These are phyloP conservation scores for Cutaneotrichosporon curvatum DNA, from an alignment of 1,284 basidiomycete species.

Conservation along the genomic window DNA sequence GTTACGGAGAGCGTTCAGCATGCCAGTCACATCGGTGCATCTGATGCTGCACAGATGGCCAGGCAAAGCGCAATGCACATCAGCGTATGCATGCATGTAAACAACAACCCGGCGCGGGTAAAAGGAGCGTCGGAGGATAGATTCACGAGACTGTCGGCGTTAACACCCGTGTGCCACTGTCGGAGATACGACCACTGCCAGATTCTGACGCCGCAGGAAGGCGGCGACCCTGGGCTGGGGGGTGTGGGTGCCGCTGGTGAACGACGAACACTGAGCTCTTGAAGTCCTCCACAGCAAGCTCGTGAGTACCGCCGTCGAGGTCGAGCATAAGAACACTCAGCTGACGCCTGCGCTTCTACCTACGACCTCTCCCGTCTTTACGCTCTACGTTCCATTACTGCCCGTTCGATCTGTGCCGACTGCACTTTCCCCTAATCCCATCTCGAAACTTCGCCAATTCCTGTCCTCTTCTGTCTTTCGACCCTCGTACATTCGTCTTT, in stretches of 20 bases:
- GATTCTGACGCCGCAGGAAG: too few relatives aligned
- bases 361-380: neutral
- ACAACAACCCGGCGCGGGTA: too few relatives aligned
- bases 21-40: too few relatives aligned
- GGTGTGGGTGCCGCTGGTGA: neutral
- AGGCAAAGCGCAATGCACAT: too few relatives aligned
- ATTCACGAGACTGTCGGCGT: neutral
- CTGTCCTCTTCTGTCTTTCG: neutral
- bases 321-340: slow-evolving; percentile 3
- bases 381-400: neutral
- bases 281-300: slow-evolving; percentile 15
- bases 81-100: too few relatives aligned
- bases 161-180: neutral
- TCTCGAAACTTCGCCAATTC: neutral
- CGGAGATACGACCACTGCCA: neutral
- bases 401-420: neutral
- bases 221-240: too few relatives aligned
- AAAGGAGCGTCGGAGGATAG: too few relatives aligned
- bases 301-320: slow-evolving; percentile 14
- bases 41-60: too few relatives aligned
- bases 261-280: neutral
- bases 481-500: neutral
- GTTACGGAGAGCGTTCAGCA: too few relatives aligned
- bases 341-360: slow-evolving; percentile 6
- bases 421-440: neutral